These are phyloP conservation scores for Ormosia emarginata DNA, from an alignment of 306 rosid species.

Conservation along the genomic window DNA sequence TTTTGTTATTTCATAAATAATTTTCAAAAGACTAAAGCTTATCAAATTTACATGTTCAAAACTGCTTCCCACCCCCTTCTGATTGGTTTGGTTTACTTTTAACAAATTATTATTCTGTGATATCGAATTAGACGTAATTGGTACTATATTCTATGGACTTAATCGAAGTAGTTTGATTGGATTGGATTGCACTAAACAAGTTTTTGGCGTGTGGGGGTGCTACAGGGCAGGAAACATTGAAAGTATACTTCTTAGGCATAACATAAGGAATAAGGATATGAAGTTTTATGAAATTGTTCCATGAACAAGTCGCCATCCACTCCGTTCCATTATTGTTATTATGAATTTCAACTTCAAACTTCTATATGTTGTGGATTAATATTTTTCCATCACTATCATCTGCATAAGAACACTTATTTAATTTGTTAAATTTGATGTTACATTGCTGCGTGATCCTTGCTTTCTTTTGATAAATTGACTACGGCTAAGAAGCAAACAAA, in stretches of 20 bases:
- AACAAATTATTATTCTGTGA: too few relatives aligned
- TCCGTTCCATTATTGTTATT: conserved; percentile 12
- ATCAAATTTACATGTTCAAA: too few relatives aligned
- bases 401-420: too few relatives aligned
- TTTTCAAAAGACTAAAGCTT: too few relatives aligned
- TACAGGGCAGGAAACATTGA: conserved; percentile 23
- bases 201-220: conserved; percentile 16
- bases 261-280: background rate
- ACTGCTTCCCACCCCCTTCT: too few relatives aligned
- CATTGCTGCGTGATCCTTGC: too few relatives aligned
- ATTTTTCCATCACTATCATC: background rate
- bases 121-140: too few relatives aligned
- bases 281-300: background rate
- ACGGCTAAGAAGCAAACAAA: too few relatives aligned
- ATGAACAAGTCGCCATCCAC: conserved; percentile 25
- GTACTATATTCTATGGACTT: background rate
- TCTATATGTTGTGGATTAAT: background rate
- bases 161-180: background rate
- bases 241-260: background rate
- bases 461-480: too few relatives aligned
- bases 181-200: background rate
- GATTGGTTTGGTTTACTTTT: too few relatives aligned
- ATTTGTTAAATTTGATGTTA: too few relatives aligned
- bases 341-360: background rate
- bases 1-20: too few relatives aligned